Evolutionary conservation across 208 protist genomes (phyloP).

Genomic region (Blastocrithidia nonstop): DNA sequence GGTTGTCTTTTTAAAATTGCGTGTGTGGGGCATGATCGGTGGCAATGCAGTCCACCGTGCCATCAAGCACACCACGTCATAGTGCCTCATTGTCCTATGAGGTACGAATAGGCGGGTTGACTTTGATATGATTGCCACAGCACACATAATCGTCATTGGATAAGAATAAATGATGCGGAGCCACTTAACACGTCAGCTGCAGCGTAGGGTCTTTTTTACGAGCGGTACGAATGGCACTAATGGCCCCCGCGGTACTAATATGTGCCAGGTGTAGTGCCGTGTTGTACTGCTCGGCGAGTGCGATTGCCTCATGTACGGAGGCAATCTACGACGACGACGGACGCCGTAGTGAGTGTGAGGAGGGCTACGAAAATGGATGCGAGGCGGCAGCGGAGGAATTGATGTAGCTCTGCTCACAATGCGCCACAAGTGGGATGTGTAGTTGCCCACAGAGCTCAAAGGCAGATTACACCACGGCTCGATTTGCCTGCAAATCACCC

Average conservation of each 20-base stretch:
- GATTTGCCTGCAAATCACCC: constrained; percentile 64
- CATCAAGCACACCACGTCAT: constrained; percentile 77
- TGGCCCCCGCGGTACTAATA: constrained; percentile 68
- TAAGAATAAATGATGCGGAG: constrained; percentile 86
- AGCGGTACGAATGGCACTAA: constrained; percentile 58
- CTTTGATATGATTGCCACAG: constrained; percentile 66
- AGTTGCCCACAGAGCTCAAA: constrained; percentile 62
- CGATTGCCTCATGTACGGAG: constrained; percentile 52
- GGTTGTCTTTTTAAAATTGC: constrained; percentile 62
- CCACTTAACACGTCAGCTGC: constrained; percentile 77
- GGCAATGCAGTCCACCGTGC: constrained; percentile 85
- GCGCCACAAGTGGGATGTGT: constrained; percentile 59
- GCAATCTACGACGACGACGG: constrained; percentile 49
- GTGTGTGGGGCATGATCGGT: constrained; percentile 92
- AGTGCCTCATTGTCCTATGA: constrained; percentile 64
- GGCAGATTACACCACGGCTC: constrained; percentile 29
- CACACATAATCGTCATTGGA: constrained; percentile 45
- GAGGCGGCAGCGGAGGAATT: constrained; percentile 43
- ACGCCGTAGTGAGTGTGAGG: constrained; percentile 65
- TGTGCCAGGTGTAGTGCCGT: constrained; percentile 85
- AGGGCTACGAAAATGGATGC: constrained; percentile 34
- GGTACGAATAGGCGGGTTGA: constrained; percentile 74
- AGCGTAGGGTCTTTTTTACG: constrained; percentile 31
- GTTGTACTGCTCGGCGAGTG: constrained; percentile 25
- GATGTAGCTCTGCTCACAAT: constrained; percentile 73